A percentile compares a stretch with the other conserved stretches of the same genome.
Evolutionary conservation across 345 rosid species (phyloP).

Genomic region (Populus deltoides): DNA sequence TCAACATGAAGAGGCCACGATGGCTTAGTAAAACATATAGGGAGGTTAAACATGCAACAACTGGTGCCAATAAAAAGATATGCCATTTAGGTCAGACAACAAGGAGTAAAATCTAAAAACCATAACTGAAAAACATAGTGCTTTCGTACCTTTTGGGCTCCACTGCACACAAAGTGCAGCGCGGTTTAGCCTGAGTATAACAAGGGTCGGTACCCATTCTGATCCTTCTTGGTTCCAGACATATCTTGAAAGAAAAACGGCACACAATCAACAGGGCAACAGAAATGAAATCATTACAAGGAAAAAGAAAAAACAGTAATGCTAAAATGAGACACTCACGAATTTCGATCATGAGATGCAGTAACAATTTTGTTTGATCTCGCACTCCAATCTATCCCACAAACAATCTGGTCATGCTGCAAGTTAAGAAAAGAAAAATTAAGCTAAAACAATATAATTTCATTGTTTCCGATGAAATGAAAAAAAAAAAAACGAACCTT

Average conservation of each 20-base stretch:
- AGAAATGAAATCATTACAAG: neutral
- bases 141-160: slow-evolving; percentile 80
- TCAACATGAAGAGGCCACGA: neutral
- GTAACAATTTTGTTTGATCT: slow-evolving; percentile 80
- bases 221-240: slow-evolving; percentile 89
- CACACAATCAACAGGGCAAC: slow-evolving; percentile 12
- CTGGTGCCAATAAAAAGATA: neutral
- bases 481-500: slow-evolving; percentile 36
- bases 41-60: neutral
- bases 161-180: slow-evolving; percentile 96
- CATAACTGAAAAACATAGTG: neutral
- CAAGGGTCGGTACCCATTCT: slow-evolving; percentile 95
- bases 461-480: too few relatives aligned
- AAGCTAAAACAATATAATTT: too few relatives aligned
- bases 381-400: slow-evolving; percentile 95
- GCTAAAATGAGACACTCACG: slow-evolving; percentile 53
- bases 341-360: slow-evolving; percentile 92
- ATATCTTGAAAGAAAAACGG: slow-evolving; percentile 48
- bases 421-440: neutral
- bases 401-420: slow-evolving; percentile 97
- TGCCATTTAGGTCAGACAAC: neutral
- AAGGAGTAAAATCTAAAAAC: neutral
- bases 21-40: neutral
- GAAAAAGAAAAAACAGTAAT: neutral
- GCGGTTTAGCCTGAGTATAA: slow-evolving; percentile 93